Percentiles rank a stretch among this genome's conserved stretches.
Conservation (phyloP, 2,329 filamentous ascomycete species). For the Alternaria gaisen region DNA sequence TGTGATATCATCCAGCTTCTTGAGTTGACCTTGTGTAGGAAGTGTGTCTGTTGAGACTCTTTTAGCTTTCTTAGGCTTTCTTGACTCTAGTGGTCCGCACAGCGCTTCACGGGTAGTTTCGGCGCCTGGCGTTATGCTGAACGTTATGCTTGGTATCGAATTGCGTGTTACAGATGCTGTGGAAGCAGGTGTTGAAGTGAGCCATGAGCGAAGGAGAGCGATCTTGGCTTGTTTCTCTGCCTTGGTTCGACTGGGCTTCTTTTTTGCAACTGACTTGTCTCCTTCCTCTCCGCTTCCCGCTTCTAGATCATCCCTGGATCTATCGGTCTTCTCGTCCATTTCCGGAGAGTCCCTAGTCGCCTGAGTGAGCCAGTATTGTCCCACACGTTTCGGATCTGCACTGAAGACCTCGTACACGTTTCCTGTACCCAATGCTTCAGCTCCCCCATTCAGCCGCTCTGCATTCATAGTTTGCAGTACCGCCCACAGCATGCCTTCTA, state of each 20-base stretch:
- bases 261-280: constrained; percentile 31
- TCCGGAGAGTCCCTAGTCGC: constrained; percentile 16
- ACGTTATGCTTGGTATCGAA: constrained; percentile 24
- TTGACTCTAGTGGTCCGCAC: constrained; percentile 11
- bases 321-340: neutral
- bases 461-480: constrained; percentile 49
- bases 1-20: constrained; percentile 81
- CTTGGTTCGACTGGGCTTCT: constrained; percentile 52
- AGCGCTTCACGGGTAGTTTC: constrained; percentile 18
- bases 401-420: constrained; percentile 30
- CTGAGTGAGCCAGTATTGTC: constrained; percentile 46
- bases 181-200: constrained; percentile 25
- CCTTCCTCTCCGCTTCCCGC: constrained; percentile 21
- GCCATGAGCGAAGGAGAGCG: constrained; percentile 60
- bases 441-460: constrained; percentile 1
- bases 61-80: constrained; percentile 9
- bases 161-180: constrained; percentile 8
- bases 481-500: constrained; percentile 83
- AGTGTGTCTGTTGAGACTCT: neutral
- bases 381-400: constrained; percentile 51
- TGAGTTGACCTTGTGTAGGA: constrained; percentile 19
- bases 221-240: constrained; percentile 70
- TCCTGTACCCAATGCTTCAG: neutral
- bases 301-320: neutral
- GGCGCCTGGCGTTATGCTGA: constrained; percentile 22